Base-by-base conservation (phyloP, 352 stramenopile species). In the Globisporangium nagaii region DNA sequence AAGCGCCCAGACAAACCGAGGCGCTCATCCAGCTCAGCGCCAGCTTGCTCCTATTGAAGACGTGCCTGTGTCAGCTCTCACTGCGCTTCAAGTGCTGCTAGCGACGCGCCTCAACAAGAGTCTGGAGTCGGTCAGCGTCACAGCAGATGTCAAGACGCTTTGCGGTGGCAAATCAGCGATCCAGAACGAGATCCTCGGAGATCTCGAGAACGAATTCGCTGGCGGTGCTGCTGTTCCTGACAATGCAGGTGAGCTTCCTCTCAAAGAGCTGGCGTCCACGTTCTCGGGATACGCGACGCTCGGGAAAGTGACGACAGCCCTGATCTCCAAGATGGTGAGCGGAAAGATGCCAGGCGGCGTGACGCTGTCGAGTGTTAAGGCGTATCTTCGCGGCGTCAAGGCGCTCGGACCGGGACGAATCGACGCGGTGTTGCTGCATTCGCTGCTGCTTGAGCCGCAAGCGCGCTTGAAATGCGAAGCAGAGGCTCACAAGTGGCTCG, bases 171-270 rank as follows among this genome's bases (percentile, higher is more conserved):
- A 96, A 60, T 93, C 79, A 35, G 86, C 86, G 12, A 68, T 92
- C 11, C 84, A 94, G 66, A 96, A 96, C 53, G 86, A 96, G 52
- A 88, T 95, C 40, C 71, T 93, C 42, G 86, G 86, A 17, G 86
- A 96, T 39, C 55, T 96, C 6, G 84, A 90, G 54, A 90, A 91
- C 62, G 86, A 96, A 54, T 95, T 96, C 22, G 85, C 77, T 35
- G 69, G 67, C 10, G 72, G 70, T 51, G 67, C 79, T 30, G 73
- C 79, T 19, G 67, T 80, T 30, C 75, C 79, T 19, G 82, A 95
- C 17, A 77, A 79, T 40, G 78, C 74, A n/a, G 84, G 70, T 12
- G 83, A 94, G 52, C 53, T 89, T 19, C 79, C 83, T 17, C 53
- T 96, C 15, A 81, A 81, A 39, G 84, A 93, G 34, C 50, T 96